Evolutionary conservation across 2,329 filamentous ascomycete genomes (phyloP).

Genomic region (Aphanocladium album): DNA sequence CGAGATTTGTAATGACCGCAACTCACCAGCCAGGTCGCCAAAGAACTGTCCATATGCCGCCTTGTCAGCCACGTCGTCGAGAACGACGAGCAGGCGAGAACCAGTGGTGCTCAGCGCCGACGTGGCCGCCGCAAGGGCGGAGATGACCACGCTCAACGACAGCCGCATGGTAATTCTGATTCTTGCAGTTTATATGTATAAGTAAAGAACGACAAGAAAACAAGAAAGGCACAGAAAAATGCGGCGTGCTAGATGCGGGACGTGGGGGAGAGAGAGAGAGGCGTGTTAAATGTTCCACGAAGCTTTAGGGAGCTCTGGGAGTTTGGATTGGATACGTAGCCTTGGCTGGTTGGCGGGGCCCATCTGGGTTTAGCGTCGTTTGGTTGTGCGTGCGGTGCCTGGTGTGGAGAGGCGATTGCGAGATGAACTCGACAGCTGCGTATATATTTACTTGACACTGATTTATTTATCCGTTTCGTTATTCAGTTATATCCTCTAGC

Average conservation of each 20-base stretch:
- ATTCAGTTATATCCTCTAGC: no score
- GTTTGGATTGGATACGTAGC: slow-evolving; percentile 14
- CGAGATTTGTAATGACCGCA: background rate
- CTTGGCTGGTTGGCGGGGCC: slow-evolving; percentile 5
- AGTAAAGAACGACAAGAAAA: background rate
- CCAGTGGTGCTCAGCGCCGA: slow-evolving; percentile 76
- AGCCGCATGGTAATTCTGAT: slow-evolving; percentile 58
- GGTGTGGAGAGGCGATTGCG: background rate
- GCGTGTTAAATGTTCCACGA: slow-evolving; percentile 10
- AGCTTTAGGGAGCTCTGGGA: slow-evolving; percentile 14
- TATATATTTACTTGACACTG: background rate
- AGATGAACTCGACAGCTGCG: no score
- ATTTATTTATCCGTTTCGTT: no score
- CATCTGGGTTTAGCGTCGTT: slow-evolving; percentile 7
- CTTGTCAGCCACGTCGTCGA: slow-evolving; percentile 80
- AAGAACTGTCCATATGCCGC: slow-evolving; percentile 78
- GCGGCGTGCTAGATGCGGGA: no score
- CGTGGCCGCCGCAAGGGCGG: slow-evolving; percentile 61
- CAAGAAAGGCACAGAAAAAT: background rate
- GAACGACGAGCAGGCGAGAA: slow-evolving; percentile 73
- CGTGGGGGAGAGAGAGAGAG: no score
- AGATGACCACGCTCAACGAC: slow-evolving; percentile 63
- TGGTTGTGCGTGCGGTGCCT: background rate
- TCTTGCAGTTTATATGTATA: background rate
- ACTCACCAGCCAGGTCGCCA: slow-evolving; percentile 62